phyloP scores from a whole-genome alignment of 2,329 filamentous ascomycete genomes.

The Diaporthe eres region DNA sequence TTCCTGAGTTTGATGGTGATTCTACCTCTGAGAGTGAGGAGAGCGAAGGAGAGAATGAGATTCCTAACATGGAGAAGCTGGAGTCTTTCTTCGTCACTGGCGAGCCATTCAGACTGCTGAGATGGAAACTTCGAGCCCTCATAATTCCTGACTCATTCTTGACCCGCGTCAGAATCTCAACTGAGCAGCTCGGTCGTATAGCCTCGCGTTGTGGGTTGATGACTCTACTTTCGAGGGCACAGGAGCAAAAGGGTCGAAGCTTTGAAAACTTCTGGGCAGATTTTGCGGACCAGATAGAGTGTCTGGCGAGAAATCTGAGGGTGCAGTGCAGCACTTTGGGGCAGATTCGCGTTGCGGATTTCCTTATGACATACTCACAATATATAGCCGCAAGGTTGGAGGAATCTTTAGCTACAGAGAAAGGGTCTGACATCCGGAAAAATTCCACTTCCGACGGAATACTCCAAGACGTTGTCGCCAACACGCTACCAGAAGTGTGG shows the following conservation, averaged over 20 bases:
- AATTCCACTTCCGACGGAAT: neutral
- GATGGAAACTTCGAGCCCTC: neutral
- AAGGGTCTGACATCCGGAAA: neutral
- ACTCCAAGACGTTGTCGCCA: constrained; percentile 1
- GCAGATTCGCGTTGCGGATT: neutral
- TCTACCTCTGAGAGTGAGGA: neutral
- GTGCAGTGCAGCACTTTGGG: neutral
- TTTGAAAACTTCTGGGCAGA: neutral
- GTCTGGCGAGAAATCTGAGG: neutral
- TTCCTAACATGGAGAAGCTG: neutral
- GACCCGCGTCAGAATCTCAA: neutral
- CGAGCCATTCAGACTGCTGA: constrained; percentile 1
- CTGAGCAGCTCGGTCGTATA: neutral
- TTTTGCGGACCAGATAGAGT: neutral
- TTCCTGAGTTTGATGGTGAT: neutral
- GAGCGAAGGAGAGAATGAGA: neutral
- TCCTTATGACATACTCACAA: neutral
- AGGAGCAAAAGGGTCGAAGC: neutral
- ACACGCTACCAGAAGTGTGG: neutral
- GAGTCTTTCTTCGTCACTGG: constrained; percentile 2
- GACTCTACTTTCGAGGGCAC: neutral
- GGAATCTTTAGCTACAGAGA: neutral
- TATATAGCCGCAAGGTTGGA: neutral
- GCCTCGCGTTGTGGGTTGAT: neutral
- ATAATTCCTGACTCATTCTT: constrained; percentile 10